These are phyloP conservation scores for Annulohypoxylon moriforme DNA, from an alignment of 495 filamentous ascomycete species.

Conservation along the genomic window DNA sequence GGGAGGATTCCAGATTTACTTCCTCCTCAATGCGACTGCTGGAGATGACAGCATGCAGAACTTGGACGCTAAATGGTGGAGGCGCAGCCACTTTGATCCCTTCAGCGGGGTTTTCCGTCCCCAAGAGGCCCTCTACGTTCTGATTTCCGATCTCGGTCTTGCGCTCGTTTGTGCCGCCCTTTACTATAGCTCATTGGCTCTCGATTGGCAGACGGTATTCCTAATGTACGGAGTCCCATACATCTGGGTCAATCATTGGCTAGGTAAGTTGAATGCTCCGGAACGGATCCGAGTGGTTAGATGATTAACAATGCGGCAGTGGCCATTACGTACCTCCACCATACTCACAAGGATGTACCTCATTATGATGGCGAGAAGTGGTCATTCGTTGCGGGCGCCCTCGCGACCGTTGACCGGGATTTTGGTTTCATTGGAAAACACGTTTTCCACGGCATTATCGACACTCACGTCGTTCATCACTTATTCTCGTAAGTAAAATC, in stretches of 20 bases:
- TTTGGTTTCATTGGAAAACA: slow-evolving; percentile 71
- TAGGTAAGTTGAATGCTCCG: slow-evolving; percentile 50
- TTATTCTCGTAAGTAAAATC: slow-evolving; percentile 59
- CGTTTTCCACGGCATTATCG: slow-evolving; percentile 74
- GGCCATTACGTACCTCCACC: slow-evolving; percentile 73
- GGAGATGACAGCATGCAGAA: slow-evolving; percentile 59
- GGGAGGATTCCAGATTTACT: slow-evolving; percentile 67
- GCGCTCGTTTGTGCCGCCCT: slow-evolving; percentile 57
- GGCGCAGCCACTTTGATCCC: slow-evolving; percentile 60
- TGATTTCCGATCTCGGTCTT: slow-evolving; percentile 70
- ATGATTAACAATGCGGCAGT: slow-evolving; percentile 46
- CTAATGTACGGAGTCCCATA: slow-evolving; percentile 67
- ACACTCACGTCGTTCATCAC: slow-evolving; percentile 75
- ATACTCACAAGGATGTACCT: slow-evolving; percentile 69
- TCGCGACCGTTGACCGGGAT: slow-evolving; percentile 71
- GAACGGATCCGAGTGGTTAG: not conserved
- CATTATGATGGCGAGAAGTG: slow-evolving; percentile 68
- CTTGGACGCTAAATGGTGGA: slow-evolving; percentile 70
- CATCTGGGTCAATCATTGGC: slow-evolving; percentile 72
- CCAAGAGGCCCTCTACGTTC: slow-evolving; percentile 65
- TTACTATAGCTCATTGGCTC: slow-evolving; percentile 56
- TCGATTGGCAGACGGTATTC: slow-evolving; percentile 63
- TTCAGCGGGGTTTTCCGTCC: slow-evolving; percentile 67
- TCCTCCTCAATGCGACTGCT: slow-evolving; percentile 66
- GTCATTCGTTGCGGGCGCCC: slow-evolving; percentile 71